Conservation (phyloP, 768 basidiomycete genomes). For the Ramaria sp. region DNA sequence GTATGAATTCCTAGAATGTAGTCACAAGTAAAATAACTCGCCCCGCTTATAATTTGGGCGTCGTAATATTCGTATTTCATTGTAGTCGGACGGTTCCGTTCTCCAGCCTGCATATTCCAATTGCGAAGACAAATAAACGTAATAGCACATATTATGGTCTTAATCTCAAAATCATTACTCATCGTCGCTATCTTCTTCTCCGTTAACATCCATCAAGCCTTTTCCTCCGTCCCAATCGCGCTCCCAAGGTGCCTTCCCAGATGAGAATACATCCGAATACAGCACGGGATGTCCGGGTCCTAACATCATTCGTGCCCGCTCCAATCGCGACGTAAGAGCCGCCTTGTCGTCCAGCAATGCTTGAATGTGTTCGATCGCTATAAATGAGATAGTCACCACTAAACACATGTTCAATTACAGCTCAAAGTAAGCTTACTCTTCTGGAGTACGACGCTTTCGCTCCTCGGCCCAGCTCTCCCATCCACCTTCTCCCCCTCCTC, state of each 20-base stretch:
- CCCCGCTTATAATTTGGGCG: too few relatives aligned
- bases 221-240: conserved; percentile 76
- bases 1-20: too few relatives aligned
- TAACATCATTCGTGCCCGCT: conserved; percentile 45
- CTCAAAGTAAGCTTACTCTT: conserved; percentile 53
- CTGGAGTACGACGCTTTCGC: conserved; percentile 80
- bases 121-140: neutral
- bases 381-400: neutral
- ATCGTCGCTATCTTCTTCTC: conserved; percentile 32
- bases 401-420: neutral
- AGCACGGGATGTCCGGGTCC: conserved; percentile 53
- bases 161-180: conserved; percentile 19
- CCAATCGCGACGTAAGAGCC: conserved; percentile 45
- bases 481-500: conserved; percentile 57
- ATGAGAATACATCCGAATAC: conserved; percentile 19
- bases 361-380: conserved; percentile 82
- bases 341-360: conserved; percentile 52
- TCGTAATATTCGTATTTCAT: too few relatives aligned
- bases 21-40: too few relatives aligned
- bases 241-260: conserved; percentile 54
- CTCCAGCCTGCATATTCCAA: neutral
- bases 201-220: conserved; percentile 23
- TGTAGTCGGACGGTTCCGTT: neutral
- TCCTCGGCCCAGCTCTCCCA: conserved; percentile 80
- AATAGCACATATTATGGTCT: neutral